Evolutionary conservation across 108 stramenopile genomes (phyloP).

Genomic region (Fistulifera solaris): DNA sequence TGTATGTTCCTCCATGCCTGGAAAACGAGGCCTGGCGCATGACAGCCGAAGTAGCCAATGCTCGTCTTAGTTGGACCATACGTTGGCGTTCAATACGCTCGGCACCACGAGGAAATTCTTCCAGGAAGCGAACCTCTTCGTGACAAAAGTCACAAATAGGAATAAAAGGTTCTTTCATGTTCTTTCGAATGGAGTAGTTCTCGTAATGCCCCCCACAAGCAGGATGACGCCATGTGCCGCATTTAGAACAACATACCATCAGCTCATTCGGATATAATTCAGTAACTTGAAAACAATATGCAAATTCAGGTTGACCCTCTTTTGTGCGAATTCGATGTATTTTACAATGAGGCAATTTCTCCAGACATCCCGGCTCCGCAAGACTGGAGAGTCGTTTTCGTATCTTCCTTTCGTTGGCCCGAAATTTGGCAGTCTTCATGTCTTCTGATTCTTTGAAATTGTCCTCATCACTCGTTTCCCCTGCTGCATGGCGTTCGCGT

Average conservation of each 20-base stretch:
- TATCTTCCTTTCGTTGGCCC: slow-evolving; percentile 25
- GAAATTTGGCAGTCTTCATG: slow-evolving; percentile 9
- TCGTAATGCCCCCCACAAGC: slow-evolving; percentile 81
- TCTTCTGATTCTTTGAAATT: slow-evolving; percentile 24
- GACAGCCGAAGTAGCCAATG: slow-evolving; percentile 53
- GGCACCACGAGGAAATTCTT: slow-evolving; percentile 23
- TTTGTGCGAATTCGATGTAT: slow-evolving; percentile 47
- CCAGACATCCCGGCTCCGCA: slow-evolving; percentile 63
- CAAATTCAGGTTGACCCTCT: slow-evolving; percentile 25
- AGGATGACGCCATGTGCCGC: slow-evolving; percentile 81
- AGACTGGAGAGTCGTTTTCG: slow-evolving; percentile 28
- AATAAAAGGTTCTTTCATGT: slow-evolving; percentile 38
- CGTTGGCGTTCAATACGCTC: slow-evolving; percentile 58
- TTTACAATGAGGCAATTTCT: slow-evolving; percentile 77
- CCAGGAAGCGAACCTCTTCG: slow-evolving; percentile 41
- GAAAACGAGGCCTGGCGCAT: slow-evolving; percentile 72
- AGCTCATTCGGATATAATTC: slow-evolving; percentile 56
- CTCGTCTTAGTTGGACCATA: slow-evolving; percentile 63
- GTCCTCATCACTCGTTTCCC: slow-evolving; percentile 30
- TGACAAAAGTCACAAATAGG: slow-evolving; percentile 71
- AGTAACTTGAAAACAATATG: slow-evolving; percentile 74
- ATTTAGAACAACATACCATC: slow-evolving; percentile 77
- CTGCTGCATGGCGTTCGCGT: slow-evolving; percentile 36
- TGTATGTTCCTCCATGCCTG: slow-evolving; percentile 71
- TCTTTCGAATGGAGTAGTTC: slow-evolving; percentile 41